Evolutionary conservation across 176 grass and related monocot species (phyloP), one percentile per base, ranked within the genome.

Genomic region (Tuctoria greenei): DNA sequence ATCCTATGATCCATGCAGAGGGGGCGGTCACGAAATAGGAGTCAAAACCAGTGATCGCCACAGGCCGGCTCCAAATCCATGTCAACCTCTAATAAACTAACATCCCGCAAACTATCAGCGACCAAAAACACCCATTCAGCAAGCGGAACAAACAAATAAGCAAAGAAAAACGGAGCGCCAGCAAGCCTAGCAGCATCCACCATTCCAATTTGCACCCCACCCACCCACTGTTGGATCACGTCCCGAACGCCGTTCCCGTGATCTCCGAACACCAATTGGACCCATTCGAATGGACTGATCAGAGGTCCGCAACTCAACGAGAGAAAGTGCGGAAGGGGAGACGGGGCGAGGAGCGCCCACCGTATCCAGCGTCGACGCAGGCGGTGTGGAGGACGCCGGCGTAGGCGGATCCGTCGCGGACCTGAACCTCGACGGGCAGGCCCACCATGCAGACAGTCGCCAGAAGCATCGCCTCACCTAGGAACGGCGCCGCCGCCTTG

Each of bases 361-460:
- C 91, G 67, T 85, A 86, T 77, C 87, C 87, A 7, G 37, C 66
- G 51, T 94, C 79, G 79, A 93, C 54, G 79, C 37, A 80, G 74
- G 95, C 95, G 64, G 95, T 90, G 91, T 98, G 95, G 79, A 98
- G 87, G 91, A 98, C 81, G 72, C 95, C 95, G 21, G 82, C 88
- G 77, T 94, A 98, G 58, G 88, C 75, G 67, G 95, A 98, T 86
- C 95, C 95, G 87, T 98, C 95, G 76, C 84, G 90, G 69, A 94
- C 91, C 84, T 88, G 95, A 13, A 92, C 86, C 79, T 98, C 86
- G 26, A 98, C 95, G 45, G 89, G 84, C 9, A 90, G 79, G 21
- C 95, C 95, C 6, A 98, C 86, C 79, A 98, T 86, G 75, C 84
- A 94, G 26, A 98, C 51, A 18, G 92, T 92, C 42, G 87, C 69